Base-by-base conservation (phyloP, 2,329 filamentous ascomycete genomes). In the Paecilomyces dactylethromorphus region DNA sequence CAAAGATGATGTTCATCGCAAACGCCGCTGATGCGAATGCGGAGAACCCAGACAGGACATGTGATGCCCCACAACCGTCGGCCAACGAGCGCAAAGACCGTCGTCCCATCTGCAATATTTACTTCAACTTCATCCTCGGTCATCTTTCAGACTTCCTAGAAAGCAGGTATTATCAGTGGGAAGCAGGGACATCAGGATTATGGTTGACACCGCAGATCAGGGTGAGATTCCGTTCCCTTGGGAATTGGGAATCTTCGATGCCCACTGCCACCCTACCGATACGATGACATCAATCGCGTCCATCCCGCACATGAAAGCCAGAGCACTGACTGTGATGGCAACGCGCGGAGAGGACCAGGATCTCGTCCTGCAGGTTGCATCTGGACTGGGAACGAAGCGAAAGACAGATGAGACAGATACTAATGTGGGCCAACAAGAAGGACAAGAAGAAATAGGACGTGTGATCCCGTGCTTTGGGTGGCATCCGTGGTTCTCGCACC, bases 401-500 rank as follows among this genome's bases (percentile, higher is more conserved):
- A 18, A 45, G 39, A 18, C 24, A 35, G 53, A 54, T 5, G 22
- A 5, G 60, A 63, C 3, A 31, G 57, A 53, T 72, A 69, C 68
- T 50, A 59, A 49, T 21, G 35, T 13, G n/a, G n/a, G 13, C 35
- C 39, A 21, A 18, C 39, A 21, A 18, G 13, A 39, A 15, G 35
- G 35, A 4, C 3, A 13, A 15, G 13, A 18, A 15, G 60, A 68
- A 55, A 63, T 75, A 51, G 75, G 78, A 61, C 79, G 77, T 59
- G 73, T 87, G 26, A 66, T 87, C 0, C 85, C 85, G 0, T 83
- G 82, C 55, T 88, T 87, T 68, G 85, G 85, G 39, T 88, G 85
- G 85, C 85, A 88, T 70, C 85, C 85, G 0, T 88, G 85, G 85
- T 87, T 87, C 68, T 84, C 85, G 0, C 80, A 88, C 66, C 83